Evolutionary conservation across 192 early-diverging fungal genomes (phyloP).

Genomic region (Podila minutissima): DNA sequence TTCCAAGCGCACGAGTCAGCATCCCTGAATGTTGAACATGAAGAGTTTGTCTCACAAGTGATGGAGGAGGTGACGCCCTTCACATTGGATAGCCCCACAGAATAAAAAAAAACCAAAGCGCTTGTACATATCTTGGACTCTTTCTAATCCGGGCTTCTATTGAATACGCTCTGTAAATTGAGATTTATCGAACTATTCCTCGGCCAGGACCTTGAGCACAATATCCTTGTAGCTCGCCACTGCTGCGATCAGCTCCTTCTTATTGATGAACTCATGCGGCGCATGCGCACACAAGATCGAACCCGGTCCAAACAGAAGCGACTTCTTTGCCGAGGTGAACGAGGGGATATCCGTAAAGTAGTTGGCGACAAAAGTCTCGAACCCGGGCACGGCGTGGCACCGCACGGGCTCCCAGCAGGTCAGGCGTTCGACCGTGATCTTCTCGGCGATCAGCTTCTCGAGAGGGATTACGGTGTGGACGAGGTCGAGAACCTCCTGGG

Average conservation of each 20-base stretch:
- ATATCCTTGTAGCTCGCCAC: constrained; percentile 55
- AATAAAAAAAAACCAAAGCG: no score
- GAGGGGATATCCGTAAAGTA: constrained; percentile 54
- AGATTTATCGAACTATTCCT: not conserved
- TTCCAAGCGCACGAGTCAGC: not conserved
- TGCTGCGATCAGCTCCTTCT: constrained; percentile 48
- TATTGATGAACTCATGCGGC: constrained; percentile 49
- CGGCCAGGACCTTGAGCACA: constrained; percentile 32
- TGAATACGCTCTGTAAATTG: not conserved
- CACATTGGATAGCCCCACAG: not conserved
- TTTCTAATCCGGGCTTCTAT: not conserved
- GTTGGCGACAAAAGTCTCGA: constrained; percentile 47
- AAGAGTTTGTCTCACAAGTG: constrained; percentile 2
- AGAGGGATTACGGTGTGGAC: constrained; percentile 27
- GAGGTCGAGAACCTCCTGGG: constrained; percentile 45
- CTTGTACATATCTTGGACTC: no score
- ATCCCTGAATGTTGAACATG: not conserved
- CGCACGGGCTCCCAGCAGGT: constrained; percentile 56
- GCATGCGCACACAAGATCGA: constrained; percentile 52
- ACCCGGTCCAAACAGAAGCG: constrained; percentile 49
- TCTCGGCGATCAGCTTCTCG: constrained; percentile 32
- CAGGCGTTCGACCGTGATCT: constrained; percentile 37
- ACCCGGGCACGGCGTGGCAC: constrained; percentile 49
- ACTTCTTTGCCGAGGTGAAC: constrained; percentile 36
- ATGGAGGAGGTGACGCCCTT: not conserved